phyloP scores from a whole-genome alignment of 768 basidiomycete species.

The Amylocystis lapponica region DNA sequence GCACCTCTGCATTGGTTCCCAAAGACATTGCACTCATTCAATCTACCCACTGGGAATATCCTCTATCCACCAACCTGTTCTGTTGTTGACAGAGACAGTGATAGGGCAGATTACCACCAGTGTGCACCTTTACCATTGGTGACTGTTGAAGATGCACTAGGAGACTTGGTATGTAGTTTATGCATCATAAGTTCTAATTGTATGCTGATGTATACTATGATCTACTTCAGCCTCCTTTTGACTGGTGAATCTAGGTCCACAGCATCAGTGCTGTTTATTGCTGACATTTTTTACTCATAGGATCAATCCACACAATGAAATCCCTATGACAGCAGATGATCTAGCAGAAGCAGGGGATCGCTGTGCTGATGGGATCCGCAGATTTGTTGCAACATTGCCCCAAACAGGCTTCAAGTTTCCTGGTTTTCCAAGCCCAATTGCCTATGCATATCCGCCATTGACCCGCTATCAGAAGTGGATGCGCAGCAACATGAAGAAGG shows the following conservation, averaged over 20 bases:
- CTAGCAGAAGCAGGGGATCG: slow-evolving; percentile 31
- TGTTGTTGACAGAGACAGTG: not conserved
- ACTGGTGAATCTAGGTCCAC: slow-evolving; percentile 43
- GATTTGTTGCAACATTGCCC: slow-evolving; percentile 33
- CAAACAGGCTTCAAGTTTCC: slow-evolving; percentile 24
- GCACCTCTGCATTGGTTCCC: slow-evolving; percentile 53
- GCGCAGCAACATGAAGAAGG: slow-evolving; percentile 28
- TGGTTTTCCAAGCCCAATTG: slow-evolving; percentile 42
- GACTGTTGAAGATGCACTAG: slow-evolving; percentile 59
- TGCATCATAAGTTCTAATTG: not conserved
- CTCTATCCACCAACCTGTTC: slow-evolving; percentile 38
- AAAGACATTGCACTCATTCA: slow-evolving; percentile 24
- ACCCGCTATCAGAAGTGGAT: slow-evolving; percentile 38
- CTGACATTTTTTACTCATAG: slow-evolving; percentile 27
- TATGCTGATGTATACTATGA: not conserved
- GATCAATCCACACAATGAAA: slow-evolving; percentile 49
- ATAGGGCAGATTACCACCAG: slow-evolving; percentile 5
- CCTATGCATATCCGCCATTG: slow-evolving; percentile 39
- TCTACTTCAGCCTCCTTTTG: slow-evolving; percentile 49
- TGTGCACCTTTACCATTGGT: slow-evolving; percentile 55
- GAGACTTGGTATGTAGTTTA: slow-evolving; percentile 52
- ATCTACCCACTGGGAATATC: slow-evolving; percentile 39
- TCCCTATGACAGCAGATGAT: slow-evolving; percentile 30
- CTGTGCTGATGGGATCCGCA: slow-evolving; percentile 34
- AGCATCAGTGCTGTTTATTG: not conserved